phyloP scores from a whole-genome alignment of 179 eudicot species.

The Carnegiea gigantea region DNA sequence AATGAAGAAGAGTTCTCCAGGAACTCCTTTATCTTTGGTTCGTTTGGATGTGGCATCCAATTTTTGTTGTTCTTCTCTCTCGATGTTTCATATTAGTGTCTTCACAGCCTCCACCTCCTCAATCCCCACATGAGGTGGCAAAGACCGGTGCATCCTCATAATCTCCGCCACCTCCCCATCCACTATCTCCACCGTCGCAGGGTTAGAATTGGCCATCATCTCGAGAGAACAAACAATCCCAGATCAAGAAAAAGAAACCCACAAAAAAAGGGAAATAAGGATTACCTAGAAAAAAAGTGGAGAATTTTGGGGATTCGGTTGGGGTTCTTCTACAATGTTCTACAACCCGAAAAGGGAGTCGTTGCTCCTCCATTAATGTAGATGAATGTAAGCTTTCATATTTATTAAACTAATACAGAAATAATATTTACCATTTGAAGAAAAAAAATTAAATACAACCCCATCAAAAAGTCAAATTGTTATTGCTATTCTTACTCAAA shows the following conservation, averaged over 20 bases:
- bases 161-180: slow-evolving; percentile 68
- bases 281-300: not conserved
- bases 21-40: slow-evolving; percentile 36
- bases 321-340: slow-evolving; percentile 8
- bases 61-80: slow-evolving; percentile 54
- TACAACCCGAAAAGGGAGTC: slow-evolving; percentile 13
- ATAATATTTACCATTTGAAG: not conserved
- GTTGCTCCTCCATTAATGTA: slow-evolving; percentile 9
- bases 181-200: slow-evolving; percentile 26
- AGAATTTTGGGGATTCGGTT: not conserved
- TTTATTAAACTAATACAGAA: not conserved
- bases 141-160: slow-evolving; percentile 49
- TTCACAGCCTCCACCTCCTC: slow-evolving; percentile 77
- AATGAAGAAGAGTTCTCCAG: slow-evolving; percentile 65
- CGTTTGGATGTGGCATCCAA: slow-evolving; percentile 55
- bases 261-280: not conserved
- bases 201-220: slow-evolving; percentile 13
- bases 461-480: not conserved
- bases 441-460: not conserved
- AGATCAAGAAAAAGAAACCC: slow-evolving; percentile 10
- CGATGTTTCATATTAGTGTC: slow-evolving; percentile 51
- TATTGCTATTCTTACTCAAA: not conserved
- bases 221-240: not conserved
- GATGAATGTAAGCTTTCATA: not conserved
- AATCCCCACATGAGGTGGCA: slow-evolving; percentile 62